Evolutionary conservation across 345 rosid genomes (phyloP).

Genomic region (Brassica napus): DNA sequence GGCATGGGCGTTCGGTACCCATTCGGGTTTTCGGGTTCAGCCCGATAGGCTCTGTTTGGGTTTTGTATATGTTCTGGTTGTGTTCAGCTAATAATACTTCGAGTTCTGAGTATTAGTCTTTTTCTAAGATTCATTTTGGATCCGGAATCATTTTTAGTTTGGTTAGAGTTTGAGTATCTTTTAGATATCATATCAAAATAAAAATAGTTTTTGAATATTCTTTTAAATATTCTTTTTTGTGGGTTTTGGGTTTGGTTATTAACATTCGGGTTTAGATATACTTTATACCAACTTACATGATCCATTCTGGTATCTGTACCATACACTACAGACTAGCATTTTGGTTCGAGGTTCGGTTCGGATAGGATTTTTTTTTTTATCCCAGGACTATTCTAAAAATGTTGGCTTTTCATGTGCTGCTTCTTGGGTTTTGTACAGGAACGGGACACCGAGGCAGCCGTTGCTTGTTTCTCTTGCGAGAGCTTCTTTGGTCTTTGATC

Average conservation of each 20-base stretch:
- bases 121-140: background rate
- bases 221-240: no score
- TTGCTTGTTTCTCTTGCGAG: constrained; percentile 84
- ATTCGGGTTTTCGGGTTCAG: background rate
- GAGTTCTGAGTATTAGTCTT: background rate
- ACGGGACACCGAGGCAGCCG: constrained; percentile 94
- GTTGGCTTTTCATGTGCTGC: background rate
- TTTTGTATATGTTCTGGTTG: background rate
- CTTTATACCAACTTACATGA: no score
- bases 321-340: no score
- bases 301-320: no score
- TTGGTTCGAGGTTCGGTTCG: no score
- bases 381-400: background rate
- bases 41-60: background rate
- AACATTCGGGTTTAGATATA: no score
- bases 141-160: background rate
- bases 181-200: background rate
- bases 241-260: no score
- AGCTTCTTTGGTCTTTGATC: constrained; percentile 69
- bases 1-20: background rate
- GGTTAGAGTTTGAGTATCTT: no score
- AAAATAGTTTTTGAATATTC: background rate
- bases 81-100: background rate
- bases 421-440: constrained; percentile 46
- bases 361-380: no score